Conservation (phyloP, 106 monocot species). For the Dendrobium huoshanense region DNA sequence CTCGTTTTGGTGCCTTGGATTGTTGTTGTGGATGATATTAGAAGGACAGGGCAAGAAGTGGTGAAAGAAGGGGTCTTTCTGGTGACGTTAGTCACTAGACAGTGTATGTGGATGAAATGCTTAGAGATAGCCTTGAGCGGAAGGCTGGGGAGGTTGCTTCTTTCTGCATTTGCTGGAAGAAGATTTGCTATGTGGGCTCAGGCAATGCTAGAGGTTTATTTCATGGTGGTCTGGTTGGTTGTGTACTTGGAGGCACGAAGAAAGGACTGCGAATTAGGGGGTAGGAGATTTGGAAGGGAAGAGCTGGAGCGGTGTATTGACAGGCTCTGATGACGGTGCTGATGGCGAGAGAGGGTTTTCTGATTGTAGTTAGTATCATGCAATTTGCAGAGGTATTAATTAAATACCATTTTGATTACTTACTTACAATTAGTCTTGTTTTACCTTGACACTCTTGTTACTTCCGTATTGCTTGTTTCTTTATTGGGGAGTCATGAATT, state of each 20-base stretch:
- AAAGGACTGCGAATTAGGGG: conserved; percentile 36
- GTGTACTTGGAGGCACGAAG: conserved; percentile 43
- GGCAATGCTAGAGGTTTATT: conserved; percentile 57
- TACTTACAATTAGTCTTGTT: not conserved
- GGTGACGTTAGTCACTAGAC: conserved; percentile 25
- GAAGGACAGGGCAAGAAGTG: conserved; percentile 37
- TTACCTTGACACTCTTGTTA: not conserved
- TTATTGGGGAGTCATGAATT: not conserved
- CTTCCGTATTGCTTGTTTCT: not conserved
- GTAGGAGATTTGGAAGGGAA: conserved; percentile 39
- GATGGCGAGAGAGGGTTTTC: not conserved
- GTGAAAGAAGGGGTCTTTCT: conserved; percentile 47
- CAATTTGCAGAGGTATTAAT: conserved; percentile 11
- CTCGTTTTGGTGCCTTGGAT: conserved; percentile 56
- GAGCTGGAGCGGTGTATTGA: conserved; percentile 50
- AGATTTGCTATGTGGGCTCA: conserved; percentile 28
- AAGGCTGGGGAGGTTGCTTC: conserved; percentile 25
- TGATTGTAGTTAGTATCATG: not conserved
- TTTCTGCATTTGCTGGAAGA: conserved; percentile 32
- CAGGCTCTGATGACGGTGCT: conserved; percentile 15
- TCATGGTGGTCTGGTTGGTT: conserved; percentile 72
- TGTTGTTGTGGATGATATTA: conserved; percentile 29
- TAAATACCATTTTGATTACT: conserved; percentile 1
- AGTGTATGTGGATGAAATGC: conserved; percentile 38
- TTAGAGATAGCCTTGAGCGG: conserved; percentile 51